Conservation (phyloP, 345 rosid genomes). For the Aurinia saxatilis region DNA sequence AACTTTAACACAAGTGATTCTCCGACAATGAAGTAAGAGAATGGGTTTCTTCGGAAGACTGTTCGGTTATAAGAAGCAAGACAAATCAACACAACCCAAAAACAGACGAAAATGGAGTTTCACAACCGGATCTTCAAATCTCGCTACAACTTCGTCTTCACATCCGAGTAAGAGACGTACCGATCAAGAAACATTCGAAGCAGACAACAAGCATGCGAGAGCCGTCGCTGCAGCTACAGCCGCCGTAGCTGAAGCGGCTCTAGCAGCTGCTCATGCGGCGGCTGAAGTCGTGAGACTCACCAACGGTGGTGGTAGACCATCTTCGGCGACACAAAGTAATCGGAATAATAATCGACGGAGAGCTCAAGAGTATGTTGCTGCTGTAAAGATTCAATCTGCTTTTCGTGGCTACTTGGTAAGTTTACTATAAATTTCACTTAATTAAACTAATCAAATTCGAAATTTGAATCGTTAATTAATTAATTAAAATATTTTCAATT, state of each 20-base stretch:
- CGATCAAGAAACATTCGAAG: conserved; percentile 35
- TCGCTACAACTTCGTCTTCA: conserved; percentile 20
- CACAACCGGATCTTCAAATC: conserved; percentile 43
- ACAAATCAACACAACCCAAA: conserved; percentile 21
- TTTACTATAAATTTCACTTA: neutral
- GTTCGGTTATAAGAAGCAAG: conserved; percentile 46
- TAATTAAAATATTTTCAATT: neutral
- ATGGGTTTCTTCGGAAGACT: conserved; percentile 80
- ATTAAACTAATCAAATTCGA: neutral
- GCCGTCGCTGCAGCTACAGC: conserved; percentile 94
- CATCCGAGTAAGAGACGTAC: conserved; percentile 12
- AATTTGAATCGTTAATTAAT: neutral
- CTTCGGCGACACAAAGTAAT: conserved; percentile 14
- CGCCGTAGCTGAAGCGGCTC: conserved; percentile 84
- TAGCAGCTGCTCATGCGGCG: conserved; percentile 90
- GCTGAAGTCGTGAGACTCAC: conserved; percentile 92
- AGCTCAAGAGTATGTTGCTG: conserved; percentile 40
- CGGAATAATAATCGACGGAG: conserved; percentile 32
- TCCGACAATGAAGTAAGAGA: conserved; percentile 28
- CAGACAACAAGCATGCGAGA: conserved; percentile 60
- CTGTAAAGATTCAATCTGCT: conserved; percentile 72
- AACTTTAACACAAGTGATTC: neutral
- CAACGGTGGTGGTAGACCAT: conserved; percentile 19
- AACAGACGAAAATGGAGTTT: conserved; percentile 62
- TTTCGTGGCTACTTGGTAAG: conserved; percentile 95